Evolutionary conservation across 805 yeast species (phyloP).

Genomic region (Alloascoidea hylecoeti): DNA sequence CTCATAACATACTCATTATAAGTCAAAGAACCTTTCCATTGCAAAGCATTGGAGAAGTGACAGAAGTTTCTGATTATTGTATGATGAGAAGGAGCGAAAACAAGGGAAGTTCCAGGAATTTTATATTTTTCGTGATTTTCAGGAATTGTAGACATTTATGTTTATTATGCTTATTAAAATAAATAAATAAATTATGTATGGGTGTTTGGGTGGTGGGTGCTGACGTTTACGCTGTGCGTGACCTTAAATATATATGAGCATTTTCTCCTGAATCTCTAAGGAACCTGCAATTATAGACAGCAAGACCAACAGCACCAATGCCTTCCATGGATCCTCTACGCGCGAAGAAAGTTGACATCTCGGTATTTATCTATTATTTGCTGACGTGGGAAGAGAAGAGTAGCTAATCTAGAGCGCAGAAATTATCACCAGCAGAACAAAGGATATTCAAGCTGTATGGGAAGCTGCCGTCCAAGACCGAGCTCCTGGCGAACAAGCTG

Average conservation of each 20-base stretch:
- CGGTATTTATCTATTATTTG: background rate
- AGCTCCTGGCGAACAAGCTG: constrained; percentile 57
- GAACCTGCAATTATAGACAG: too few relatives aligned
- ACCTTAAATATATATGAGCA: too few relatives aligned
- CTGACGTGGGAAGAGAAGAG: background rate
- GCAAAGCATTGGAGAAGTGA: background rate
- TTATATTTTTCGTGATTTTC: too few relatives aligned
- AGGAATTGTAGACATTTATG: too few relatives aligned
- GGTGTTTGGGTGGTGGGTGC: too few relatives aligned
- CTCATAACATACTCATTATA: background rate
- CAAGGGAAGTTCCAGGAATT: background rate
- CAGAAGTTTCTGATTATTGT: background rate
- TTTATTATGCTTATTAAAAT: too few relatives aligned
- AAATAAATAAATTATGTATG: too few relatives aligned
- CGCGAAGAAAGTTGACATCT: background rate
- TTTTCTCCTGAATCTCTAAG: too few relatives aligned
- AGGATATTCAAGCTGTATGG: constrained; percentile 73
- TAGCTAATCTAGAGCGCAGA: constrained; percentile 9
- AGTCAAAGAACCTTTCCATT: background rate
- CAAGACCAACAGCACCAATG: too few relatives aligned
- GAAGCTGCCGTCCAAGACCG: constrained; percentile 69
- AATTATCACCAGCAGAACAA: constrained; percentile 66
- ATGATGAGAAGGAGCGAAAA: background rate
- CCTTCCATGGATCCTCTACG: background rate
- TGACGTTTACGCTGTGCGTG: too few relatives aligned